These are phyloP conservation scores for Venturia aucupariae DNA, from an alignment of 2,329 filamentous ascomycete species.

Conservation along the genomic window DNA sequence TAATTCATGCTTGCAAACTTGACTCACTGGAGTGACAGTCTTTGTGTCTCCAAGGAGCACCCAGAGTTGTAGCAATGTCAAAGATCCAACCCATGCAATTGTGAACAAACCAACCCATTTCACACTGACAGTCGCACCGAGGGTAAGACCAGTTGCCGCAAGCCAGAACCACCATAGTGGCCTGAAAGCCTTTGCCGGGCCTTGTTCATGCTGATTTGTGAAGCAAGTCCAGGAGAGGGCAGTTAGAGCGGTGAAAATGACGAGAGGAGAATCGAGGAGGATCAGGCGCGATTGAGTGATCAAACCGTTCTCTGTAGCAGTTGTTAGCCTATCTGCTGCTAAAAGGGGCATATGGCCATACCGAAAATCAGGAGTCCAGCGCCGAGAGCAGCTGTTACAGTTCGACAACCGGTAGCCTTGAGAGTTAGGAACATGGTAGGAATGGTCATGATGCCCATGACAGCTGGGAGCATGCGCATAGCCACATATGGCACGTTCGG, in stretches of 20 bases:
- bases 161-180: constrained; percentile 99
- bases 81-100: constrained; percentile 89
- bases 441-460: constrained; percentile 79
- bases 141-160: constrained; percentile 69
- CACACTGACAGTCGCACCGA: constrained; percentile 87
- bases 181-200: constrained; percentile 77
- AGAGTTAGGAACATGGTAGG: constrained; percentile 92
- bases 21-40: constrained; percentile 65
- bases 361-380: constrained; percentile 84
- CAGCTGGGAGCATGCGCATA: constrained; percentile 87
- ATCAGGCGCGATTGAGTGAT: constrained; percentile 93
- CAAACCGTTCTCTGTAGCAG: constrained; percentile 71
- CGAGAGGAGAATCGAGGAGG: constrained; percentile 86
- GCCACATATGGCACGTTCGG: constrained; percentile 92
- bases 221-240: constrained; percentile 86
- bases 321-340: constrained; percentile 17
- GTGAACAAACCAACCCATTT: constrained; percentile 99
- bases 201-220: constrained; percentile 92
- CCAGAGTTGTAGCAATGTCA: constrained; percentile 92
- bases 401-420: constrained; percentile 83
- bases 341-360: constrained; percentile 32
- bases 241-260: constrained; percentile 88
- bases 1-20: neutral
- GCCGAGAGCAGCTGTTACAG: constrained; percentile 73
- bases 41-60: constrained; percentile 81